Base-by-base conservation (phyloP, 1,139 yeast species). In the Kluyveromyces sp. region DNA sequence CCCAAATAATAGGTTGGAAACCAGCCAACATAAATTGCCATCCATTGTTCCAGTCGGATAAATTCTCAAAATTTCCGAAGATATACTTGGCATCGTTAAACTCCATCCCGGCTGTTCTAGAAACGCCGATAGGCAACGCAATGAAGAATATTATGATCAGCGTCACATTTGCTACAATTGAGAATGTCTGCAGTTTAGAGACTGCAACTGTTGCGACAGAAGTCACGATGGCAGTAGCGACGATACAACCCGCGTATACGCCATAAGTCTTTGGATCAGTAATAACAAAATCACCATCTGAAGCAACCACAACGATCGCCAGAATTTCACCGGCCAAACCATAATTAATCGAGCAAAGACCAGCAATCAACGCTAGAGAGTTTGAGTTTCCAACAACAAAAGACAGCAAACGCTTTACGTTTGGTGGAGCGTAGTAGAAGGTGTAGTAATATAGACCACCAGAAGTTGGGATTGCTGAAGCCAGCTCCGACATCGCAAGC, bases 361-460 rank as follows among this genome's bases (percentile, higher is more conserved):
- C 80, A 17, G 79, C 74, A 45, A 75, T 68, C 32, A 78, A 65
- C 2, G 83, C 83, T 50, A 79, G 59, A 4, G 80, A 70, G 58
- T 78, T 78, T 22, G 79, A 68, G 51, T 75, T 71, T 3, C 84
- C 84, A 50, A 82, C 77, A 43, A 82, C 56, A 53, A 71, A 79
- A 22, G 80, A 73, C 8, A 75, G 53, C 1, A 73, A 67, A n/a
- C 66, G 64, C 56, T 69, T 63, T 45, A 62, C 53, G n/a, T 53
- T 57, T 43, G 62, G 63, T 6, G 81, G 83, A 4, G 83, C 75
- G 49, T 74, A 77, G 53, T 71, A 67, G 53, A 65, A 71, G 1
- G 81, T 74, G 78, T 77, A 75, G 28, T 77, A 79, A 59, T 79
- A 80, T 54, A 80, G 67, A 6, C 87, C 88, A 46, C 88, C 87